phyloP scores from a whole-genome alignment of 2,329 filamentous ascomycete species.

The Parasarocladium wereldwijsianum region DNA sequence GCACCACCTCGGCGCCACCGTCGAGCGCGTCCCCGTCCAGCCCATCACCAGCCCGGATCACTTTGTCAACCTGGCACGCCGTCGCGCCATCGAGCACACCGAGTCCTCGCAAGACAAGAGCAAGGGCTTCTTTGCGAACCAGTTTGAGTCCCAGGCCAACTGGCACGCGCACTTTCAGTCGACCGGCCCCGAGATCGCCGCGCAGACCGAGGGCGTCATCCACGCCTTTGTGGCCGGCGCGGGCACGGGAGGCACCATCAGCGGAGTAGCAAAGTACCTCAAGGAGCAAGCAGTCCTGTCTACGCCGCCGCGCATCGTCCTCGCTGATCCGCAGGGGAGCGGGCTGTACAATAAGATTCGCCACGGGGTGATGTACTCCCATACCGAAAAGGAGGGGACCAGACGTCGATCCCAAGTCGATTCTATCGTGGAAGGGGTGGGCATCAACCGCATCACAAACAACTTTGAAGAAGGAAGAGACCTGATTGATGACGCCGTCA shows the following conservation, averaged over 20 bases:
- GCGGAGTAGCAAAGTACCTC: conserved; percentile 69
- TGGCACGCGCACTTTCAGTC: conserved; percentile 68
- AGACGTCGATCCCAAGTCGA: conserved; percentile 83
- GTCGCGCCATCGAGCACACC: conserved; percentile 63
- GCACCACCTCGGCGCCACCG: conserved; percentile 76
- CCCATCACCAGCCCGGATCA: conserved; percentile 89
- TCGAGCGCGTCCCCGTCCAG: conserved; percentile 79
- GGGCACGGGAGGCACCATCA: conserved; percentile 86
- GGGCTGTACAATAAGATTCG: conserved; percentile 85
- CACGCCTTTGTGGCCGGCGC: conserved; percentile 89
- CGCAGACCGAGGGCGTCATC: conserved; percentile 58
- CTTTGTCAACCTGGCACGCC: conserved; percentile 83
- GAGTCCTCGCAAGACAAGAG: conserved; percentile 40
- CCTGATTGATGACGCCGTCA: conserved; percentile 78
- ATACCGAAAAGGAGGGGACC: conserved; percentile 81
- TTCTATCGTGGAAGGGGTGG: conserved; percentile 89
- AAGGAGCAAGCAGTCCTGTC: conserved; percentile 53
- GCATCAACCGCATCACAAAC: conserved; percentile 83
- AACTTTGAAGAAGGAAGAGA: conserved; percentile 84
- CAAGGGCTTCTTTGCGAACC: conserved; percentile 83
- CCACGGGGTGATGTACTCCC: conserved; percentile 90
- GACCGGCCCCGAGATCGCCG: conserved; percentile 81
- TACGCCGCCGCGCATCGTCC: conserved; percentile 42
- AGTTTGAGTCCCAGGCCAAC: conserved; percentile 88
- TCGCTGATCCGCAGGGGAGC: conserved; percentile 89